Conservation (phyloP, 164 flowering plant species). For the Akebia trifoliata region DNA sequence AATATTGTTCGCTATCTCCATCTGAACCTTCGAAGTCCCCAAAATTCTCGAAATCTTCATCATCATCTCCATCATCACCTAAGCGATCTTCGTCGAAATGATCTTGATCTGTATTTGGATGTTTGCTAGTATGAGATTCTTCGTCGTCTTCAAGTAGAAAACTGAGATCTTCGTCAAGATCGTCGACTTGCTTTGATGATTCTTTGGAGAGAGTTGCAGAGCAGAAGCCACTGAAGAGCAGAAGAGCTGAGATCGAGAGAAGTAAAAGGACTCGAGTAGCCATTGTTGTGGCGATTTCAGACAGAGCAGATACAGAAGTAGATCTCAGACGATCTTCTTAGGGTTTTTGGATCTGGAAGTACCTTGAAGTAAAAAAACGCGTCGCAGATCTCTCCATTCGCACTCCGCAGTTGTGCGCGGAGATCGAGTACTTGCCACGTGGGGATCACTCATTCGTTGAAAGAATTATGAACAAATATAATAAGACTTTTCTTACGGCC, state of each 20-base stretch:
- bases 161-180: slow-evolving; percentile 65
- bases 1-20: slow-evolving; percentile 23
- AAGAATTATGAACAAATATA: no score
- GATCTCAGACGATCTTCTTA: not conserved
- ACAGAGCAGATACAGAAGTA: slow-evolving; percentile 4
- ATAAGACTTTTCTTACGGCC: no score
- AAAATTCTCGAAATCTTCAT: slow-evolving; percentile 28
- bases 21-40: slow-evolving; percentile 37
- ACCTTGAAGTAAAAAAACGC: not conserved
- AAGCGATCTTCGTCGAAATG: slow-evolving; percentile 9
- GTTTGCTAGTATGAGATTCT: not conserved
- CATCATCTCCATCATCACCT: slow-evolving; percentile 18
- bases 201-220: slow-evolving; percentile 24
- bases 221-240: slow-evolving; percentile 33
- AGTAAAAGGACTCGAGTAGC: slow-evolving; percentile 39
- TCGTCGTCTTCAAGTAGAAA: slow-evolving; percentile 54
- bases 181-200: slow-evolving; percentile 30
- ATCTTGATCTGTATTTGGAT: slow-evolving; percentile 16
- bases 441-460: not conserved
- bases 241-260: slow-evolving; percentile 40
- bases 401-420: not conserved
- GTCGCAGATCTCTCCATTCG: not conserved
- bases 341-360: slow-evolving; percentile 2
- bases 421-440: not conserved
- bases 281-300: slow-evolving; percentile 22